Conservation (phyloP, 2,329 filamentous ascomycete genomes). For the Colletotrichum sp. region DNA sequence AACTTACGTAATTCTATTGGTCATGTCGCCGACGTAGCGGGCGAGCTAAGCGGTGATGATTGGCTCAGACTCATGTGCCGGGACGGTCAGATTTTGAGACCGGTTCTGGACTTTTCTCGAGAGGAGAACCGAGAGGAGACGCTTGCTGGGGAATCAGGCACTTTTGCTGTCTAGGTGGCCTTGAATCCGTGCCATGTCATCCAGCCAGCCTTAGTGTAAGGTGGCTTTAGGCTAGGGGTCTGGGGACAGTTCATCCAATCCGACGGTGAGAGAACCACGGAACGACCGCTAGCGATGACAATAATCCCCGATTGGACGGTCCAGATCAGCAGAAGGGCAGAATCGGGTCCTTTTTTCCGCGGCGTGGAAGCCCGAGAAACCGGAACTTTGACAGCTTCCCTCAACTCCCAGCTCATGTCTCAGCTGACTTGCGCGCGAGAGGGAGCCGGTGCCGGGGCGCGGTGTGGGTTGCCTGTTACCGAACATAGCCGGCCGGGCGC, state of each 20-base stretch:
- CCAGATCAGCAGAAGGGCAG: neutral
- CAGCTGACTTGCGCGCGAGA: neutral
- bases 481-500: constrained; percentile 7
- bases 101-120: neutral
- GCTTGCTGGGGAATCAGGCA: neutral
- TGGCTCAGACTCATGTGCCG: neutral
- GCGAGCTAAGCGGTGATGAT: neutral
- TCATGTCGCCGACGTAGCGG: neutral
- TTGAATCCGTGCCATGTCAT: neutral
- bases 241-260: neutral
- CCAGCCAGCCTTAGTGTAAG: neutral
- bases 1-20: constrained; percentile 20
- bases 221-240: neutral
- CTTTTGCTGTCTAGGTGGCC: neutral
- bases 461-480: neutral
- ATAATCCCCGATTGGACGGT: constrained; percentile 15
- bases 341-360: neutral
- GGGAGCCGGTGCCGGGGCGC: neutral
- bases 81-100: neutral
- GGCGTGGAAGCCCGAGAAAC: neutral
- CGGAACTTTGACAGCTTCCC: neutral
- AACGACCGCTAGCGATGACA: neutral
- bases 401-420: neutral
- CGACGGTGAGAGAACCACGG: neutral
- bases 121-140: neutral